Evolutionary conservation across 2,329 filamentous ascomycete species (phyloP).

Genomic region (Colletotrichum limetticola): DNA sequence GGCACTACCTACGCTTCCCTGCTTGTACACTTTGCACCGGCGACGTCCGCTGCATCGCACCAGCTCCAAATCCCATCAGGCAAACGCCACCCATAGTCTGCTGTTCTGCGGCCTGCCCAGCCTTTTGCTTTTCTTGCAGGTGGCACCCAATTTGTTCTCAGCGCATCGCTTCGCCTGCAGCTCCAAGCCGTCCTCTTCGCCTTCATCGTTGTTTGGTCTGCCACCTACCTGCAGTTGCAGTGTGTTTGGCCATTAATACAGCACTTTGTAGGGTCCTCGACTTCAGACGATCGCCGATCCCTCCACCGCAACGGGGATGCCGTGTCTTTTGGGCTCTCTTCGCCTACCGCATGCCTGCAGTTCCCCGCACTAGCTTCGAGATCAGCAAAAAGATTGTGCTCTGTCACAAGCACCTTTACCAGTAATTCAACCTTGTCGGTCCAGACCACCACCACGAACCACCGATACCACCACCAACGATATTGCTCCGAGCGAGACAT

Average conservation of each 20-base stretch:
- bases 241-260: neutral
- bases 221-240: neutral
- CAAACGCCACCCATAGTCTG: slow-evolving; percentile 15
- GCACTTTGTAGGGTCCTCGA: neutral
- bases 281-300: slow-evolving; percentile 34
- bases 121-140: slow-evolving; percentile 4
- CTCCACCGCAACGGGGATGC: slow-evolving; percentile 22
- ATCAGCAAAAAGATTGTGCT: slow-evolving; percentile 28
- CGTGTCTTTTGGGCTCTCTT: slow-evolving; percentile 14
- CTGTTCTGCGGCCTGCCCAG: slow-evolving; percentile 12
- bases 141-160: neutral
- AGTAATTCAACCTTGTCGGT: slow-evolving; percentile 8
- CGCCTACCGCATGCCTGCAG: slow-evolving; percentile 28
- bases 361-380: slow-evolving; percentile 32
- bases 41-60: slow-evolving; percentile 15
- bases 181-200: neutral
- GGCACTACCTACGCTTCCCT: slow-evolving; percentile 1
- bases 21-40: neutral
- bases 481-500: slow-evolving; percentile 12
- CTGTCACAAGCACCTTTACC: slow-evolving; percentile 15
- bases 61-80: neutral
- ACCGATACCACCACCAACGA: slow-evolving; percentile 3
- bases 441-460: slow-evolving; percentile 14
- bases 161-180: neutral
- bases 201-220: neutral